phyloP scores from a whole-genome alignment of 345 rosid species.

The Cochlearia excelsa region DNA sequence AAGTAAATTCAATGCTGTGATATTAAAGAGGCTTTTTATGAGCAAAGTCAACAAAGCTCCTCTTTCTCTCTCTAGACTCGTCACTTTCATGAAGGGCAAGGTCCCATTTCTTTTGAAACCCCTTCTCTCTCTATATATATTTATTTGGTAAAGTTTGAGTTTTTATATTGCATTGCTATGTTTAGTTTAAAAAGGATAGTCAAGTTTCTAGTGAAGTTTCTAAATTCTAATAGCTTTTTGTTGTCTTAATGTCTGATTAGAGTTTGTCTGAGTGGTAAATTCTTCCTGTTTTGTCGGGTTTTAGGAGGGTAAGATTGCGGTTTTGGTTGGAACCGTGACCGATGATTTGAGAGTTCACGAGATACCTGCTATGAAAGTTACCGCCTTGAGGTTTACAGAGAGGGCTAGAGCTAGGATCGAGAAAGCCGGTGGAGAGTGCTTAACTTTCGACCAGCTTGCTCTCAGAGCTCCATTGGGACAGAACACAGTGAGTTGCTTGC shows the following conservation, averaged over 20 bases:
- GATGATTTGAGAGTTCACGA: slow-evolving; percentile 82
- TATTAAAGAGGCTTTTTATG: slow-evolving; percentile 91
- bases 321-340: slow-evolving; percentile 35
- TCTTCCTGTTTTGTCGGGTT: background rate
- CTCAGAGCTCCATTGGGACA: slow-evolving; percentile 81
- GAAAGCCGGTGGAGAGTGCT: slow-evolving; percentile 57
- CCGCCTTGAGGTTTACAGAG: slow-evolving; percentile 86
- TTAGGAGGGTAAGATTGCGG: slow-evolving; percentile 68
- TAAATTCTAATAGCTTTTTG: too few relatives aligned
- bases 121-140: background rate
- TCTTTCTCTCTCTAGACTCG: slow-evolving; percentile 71
- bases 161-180: too few relatives aligned
- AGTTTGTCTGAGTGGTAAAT: too few relatives aligned
- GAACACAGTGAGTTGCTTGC: slow-evolving; percentile 58
- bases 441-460: too few relatives aligned
- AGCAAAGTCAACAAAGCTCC: slow-evolving; percentile 43
- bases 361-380: slow-evolving; percentile 71
- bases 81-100: slow-evolving; percentile 63
- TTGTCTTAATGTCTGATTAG: too few relatives aligned
- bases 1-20: slow-evolving; percentile 90
- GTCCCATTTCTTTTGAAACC: slow-evolving; percentile 33
- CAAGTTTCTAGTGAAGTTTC: too few relatives aligned
- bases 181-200: too few relatives aligned
- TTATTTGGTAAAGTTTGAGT: background rate
- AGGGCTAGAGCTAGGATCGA: slow-evolving; percentile 89